Conservation (phyloP, 805 yeast genomes). For the Wickerhamiella bombiphila region DNA sequence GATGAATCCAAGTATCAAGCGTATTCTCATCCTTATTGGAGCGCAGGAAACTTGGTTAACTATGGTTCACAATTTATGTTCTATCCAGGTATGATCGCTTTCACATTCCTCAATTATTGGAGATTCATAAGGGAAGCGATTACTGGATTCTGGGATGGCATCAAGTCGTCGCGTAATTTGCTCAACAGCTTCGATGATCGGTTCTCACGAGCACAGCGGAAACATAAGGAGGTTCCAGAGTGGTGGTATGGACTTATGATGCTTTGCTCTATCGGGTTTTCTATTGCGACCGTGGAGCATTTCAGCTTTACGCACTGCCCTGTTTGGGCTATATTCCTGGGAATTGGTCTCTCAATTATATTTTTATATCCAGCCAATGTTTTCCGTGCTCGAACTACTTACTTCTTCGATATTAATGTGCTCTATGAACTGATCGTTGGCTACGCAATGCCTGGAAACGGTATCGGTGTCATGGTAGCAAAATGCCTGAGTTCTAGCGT, state of each 20-base stretch:
- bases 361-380: constrained; percentile 38
- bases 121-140: constrained; percentile 22
- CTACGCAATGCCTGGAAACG: constrained; percentile 41
- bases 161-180: constrained; percentile 18
- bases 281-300: constrained; percentile 30
- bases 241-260: constrained; percentile 47
- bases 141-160: background rate
- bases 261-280: constrained; percentile 30
- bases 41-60: constrained; percentile 43
- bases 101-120: constrained; percentile 33
- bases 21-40: constrained; percentile 49
- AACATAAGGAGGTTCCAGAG: constrained; percentile 54
- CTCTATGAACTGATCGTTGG: constrained; percentile 37
- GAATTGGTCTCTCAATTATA: constrained; percentile 34
- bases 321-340: constrained; percentile 44
- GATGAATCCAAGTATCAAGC: constrained; percentile 33
- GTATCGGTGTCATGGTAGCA: constrained; percentile 36
- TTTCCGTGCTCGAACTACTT: constrained; percentile 35
- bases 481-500: constrained; percentile 40
- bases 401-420: constrained; percentile 34
- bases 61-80: constrained; percentile 42
- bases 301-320: constrained; percentile 31
- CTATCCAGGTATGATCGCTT: constrained; percentile 39
- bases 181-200: constrained; percentile 30
- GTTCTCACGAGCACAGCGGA: constrained; percentile 42